Evolutionary conservation across 2,329 filamentous ascomycete genomes (phyloP), one percentile per base, ranked within the genome.

Genomic region (Magnaporthiopsis poae): DNA sequence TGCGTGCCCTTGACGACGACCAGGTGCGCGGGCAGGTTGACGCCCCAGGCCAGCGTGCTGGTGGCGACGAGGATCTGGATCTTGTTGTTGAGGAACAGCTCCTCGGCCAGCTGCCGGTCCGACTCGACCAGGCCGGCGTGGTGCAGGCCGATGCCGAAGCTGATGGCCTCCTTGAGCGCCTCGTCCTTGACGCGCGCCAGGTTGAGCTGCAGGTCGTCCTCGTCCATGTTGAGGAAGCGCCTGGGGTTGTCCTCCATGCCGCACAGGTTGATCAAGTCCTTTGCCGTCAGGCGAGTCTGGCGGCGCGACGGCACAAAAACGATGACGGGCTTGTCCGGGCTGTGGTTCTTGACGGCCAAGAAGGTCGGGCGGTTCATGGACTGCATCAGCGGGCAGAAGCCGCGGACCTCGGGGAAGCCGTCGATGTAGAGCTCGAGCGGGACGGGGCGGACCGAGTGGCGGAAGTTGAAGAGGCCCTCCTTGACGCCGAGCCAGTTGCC

Each of bases 321-420:
- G 75, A 99, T 99, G 11, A 98, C 95, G 0, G 95, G 95, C 77
- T 99, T 98, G 65, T 92, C 89, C 0, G 96, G 95, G 60, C 93
- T 97, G 77, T 99, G 96, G 13, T 89, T 92, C 77, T 99, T 97
- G 77, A 99, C 95, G 0, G 95, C 95, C 39, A 98, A 80, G 78
- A 98, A 99, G 0, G 95, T 97, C 1, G 95, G 95, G 8, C 95
- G 86, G 74, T 99, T 99, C 95, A 99, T 99, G 0, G 92, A 96
- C 78, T 98, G 94, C 95, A 99, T 99, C 70, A 99, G 79, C 0
- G 95, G 92, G 72, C 94, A 98, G 80, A 99, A 99, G 0, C 95
- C 95, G 68, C 94, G 86, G 71, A 95, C 90, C 74, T 98, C 92
- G 0, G 95, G 93, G 75, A 99, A 99, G 0, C 95, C 96, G 75